Evolutionary conservation across 2,329 filamentous ascomycete genomes (phyloP).

Genomic region (Cladosporium sp.): DNA sequence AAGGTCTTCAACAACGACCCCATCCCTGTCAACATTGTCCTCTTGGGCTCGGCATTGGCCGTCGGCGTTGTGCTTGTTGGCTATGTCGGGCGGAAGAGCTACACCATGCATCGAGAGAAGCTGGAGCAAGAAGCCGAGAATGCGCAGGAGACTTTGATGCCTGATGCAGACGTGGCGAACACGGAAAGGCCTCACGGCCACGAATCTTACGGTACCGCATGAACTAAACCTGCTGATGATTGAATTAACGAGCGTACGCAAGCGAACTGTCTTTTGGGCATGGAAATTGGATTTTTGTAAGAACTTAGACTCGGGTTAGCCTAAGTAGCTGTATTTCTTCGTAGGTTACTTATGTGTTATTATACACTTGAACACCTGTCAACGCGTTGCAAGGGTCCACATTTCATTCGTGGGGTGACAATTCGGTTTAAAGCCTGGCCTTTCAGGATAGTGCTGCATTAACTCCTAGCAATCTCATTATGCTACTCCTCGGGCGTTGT

Average conservation of each 20-base stretch:
- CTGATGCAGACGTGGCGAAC: slow-evolving; percentile 32
- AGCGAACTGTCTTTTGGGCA: neutral
- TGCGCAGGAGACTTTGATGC: slow-evolving; percentile 42
- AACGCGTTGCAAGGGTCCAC: neutral
- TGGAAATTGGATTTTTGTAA: neutral
- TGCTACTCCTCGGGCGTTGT: neutral
- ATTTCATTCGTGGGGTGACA: neutral
- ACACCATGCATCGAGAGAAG: slow-evolving; percentile 42
- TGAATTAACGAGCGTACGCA: neutral
- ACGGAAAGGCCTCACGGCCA: slow-evolving; percentile 33
- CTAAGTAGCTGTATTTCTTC: neutral
- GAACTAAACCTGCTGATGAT: neutral
- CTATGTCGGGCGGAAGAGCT: slow-evolving; percentile 61
- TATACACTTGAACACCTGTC: neutral
- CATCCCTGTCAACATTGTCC: slow-evolving; percentile 70
- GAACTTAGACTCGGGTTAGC: neutral
- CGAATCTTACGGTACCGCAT: slow-evolving; percentile 33
- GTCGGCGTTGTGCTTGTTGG: slow-evolving; percentile 66
- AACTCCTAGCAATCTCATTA: neutral
- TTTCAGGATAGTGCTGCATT: neutral
- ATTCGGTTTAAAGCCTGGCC: neutral
- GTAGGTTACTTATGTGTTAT: neutral
- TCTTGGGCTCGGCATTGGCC: slow-evolving; percentile 62
- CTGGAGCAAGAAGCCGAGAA: slow-evolving; percentile 48
- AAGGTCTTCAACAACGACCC: slow-evolving; percentile 70